A percentile compares a stretch with the other conserved stretches of the same genome.
Conservation (phyloP, 805 yeast species). For the Candida oleophila region DNA sequence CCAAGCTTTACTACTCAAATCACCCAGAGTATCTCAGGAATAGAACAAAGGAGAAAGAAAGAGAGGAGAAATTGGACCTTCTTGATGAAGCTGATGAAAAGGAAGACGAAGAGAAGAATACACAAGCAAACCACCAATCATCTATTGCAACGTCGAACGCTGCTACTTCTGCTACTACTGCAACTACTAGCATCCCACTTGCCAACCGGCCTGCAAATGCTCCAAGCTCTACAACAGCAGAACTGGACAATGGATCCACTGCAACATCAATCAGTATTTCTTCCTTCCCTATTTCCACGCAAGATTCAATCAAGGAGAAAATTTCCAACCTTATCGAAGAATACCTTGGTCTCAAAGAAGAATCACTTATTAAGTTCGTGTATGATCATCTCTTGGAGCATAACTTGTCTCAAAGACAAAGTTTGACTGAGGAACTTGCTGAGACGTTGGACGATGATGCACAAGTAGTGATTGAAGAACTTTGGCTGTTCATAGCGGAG, state of each 20-base stretch:
- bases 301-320: slow-evolving; percentile 25
- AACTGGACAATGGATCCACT: too few relatives aligned
- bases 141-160: background rate
- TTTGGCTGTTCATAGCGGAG: slow-evolving; percentile 27
- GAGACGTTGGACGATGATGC: slow-evolving; percentile 56
- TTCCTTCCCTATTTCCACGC: background rate
- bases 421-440: slow-evolving; percentile 43
- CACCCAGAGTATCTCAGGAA: slow-evolving; percentile 43
- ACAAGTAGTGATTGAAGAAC: slow-evolving; percentile 36
- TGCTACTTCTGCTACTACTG: background rate
- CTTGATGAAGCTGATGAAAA: slow-evolving; percentile 37
- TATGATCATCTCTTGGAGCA: slow-evolving; percentile 31
- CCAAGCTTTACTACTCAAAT: slow-evolving; percentile 34
- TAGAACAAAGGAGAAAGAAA: slow-evolving; percentile 31
- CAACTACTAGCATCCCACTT: slow-evolving; percentile 7
- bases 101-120: slow-evolving; percentile 15
- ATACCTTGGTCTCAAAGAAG: slow-evolving; percentile 53
- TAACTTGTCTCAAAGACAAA: slow-evolving; percentile 29
- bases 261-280: background rate
- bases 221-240: background rate
- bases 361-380: slow-evolving; percentile 46
- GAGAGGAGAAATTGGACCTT: slow-evolving; percentile 46
- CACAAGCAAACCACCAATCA: background rate
- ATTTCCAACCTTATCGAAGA: slow-evolving; percentile 48
- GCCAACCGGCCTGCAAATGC: slow-evolving; percentile 7